Base-by-base conservation (phyloP, 257 asterid species). In the Solanum clarkiae region DNA sequence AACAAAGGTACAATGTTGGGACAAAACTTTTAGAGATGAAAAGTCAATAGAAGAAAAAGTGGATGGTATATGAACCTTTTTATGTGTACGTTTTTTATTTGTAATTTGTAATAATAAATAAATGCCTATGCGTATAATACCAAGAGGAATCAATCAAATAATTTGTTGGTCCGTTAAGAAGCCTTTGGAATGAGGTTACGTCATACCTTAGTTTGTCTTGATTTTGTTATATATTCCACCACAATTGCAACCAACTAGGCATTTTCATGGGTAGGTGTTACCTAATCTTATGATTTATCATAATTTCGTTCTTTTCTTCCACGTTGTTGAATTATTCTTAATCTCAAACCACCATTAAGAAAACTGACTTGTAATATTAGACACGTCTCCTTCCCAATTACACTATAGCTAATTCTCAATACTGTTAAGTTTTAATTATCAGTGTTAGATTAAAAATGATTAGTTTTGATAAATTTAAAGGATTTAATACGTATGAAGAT, bases 141-240 rank as follows among this genome's bases (percentile, higher is more conserved):
- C 16, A 49, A 85, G 36, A 36, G 71, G 70, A 84, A 80, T 82
- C 74, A 86, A 86, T 89, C 85, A 24, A 77, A 51, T 60, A 56
- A 85, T 81, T 45, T 8, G 32, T 59, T 16, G 57, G 80, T 36
- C 32, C 16, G 4, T 8, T 86, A 54, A 60, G 84, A 53, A 68
- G 70, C 81, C 71, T 49, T 63, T 83, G 81, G 80, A 84, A 75
- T 63, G 77, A 51, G 80, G 71, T 63, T 14, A 47, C 5, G 14
- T 40, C 71, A 72, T 47, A 20, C 26, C 54, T 12, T 49, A 66
- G 85, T 69, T 84, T 70, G 87, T 54, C 54, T 56, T 40, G 13
- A 42, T 22, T 55, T 47, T 22, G 14, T 81, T 81, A 32, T 36
- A 36, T 55, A 29, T 29, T 29, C 32, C 32, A 29, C 32, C 32